These are phyloP conservation scores for Omphalea diandra DNA, from an alignment of 441 rosid species.

Conservation along the genomic window DNA sequence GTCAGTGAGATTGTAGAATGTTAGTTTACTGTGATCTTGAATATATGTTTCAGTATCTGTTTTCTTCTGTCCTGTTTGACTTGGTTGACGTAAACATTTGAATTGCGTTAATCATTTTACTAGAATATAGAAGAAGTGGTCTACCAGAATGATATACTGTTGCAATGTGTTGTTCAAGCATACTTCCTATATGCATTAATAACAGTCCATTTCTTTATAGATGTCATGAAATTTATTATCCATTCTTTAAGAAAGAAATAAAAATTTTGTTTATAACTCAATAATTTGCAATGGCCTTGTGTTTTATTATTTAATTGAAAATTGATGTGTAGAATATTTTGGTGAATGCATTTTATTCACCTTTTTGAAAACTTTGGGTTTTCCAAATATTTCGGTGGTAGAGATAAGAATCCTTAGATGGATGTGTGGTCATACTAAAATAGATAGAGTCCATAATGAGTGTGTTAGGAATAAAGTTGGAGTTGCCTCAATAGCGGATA, in stretches of 20 bases:
- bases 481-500: too few species aligned
- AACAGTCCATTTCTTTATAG: background rate
- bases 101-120: background rate
- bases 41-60: background rate
- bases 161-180: background rate
- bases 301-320: background rate
- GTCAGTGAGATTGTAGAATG: background rate
- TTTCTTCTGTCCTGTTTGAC: slow-evolving; percentile 12
- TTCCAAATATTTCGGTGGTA: too few species aligned
- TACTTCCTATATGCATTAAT: background rate
- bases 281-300: background rate
- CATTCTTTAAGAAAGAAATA: background rate
- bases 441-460: too few species aligned
- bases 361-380: background rate
- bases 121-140: background rate
- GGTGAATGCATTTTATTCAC: background rate
- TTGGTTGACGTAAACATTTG: background rate
- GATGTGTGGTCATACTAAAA: too few species aligned
- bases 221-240: background rate
- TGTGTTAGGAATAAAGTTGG: too few species aligned
- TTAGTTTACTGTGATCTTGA: background rate
- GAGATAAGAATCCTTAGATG: too few species aligned
- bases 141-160: background rate
- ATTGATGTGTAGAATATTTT: background rate
- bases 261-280: too few species aligned